These are phyloP conservation scores for Phaeotremella skinneri DNA, from an alignment of 768 basidiomycete species.

Conservation along the genomic window DNA sequence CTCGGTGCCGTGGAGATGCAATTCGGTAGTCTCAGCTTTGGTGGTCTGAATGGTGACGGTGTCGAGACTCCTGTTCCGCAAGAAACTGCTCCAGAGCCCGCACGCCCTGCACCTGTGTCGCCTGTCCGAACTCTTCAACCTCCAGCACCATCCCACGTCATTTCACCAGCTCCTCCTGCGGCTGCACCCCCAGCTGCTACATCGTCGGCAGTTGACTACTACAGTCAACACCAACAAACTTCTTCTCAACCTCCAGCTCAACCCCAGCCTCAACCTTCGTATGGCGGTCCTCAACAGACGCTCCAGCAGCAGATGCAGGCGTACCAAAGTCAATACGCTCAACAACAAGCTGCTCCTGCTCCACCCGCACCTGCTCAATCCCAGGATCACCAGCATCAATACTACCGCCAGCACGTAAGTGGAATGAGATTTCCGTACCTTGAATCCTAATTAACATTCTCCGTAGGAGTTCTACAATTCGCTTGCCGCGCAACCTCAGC, in stretches of 20 bases:
- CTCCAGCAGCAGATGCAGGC: constrained; percentile 43
- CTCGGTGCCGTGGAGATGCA: constrained; percentile 50
- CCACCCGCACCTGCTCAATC: constrained; percentile 10
- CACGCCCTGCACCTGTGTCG: constrained; percentile 31
- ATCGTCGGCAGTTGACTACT: constrained; percentile 17
- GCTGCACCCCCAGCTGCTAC: constrained; percentile 18
- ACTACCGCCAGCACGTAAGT: constrained; percentile 27
- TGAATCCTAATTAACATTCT: constrained; percentile 11
- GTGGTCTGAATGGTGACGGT: constrained; percentile 43
- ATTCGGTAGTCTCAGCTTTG: constrained; percentile 53
- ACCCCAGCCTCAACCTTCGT: constrained; percentile 22
- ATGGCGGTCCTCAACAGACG: constrained; percentile 38
- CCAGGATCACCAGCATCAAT: constrained; percentile 26
- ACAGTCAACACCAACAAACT: constrained; percentile 14
- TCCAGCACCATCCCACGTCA: constrained; percentile 11
- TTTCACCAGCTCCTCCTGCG: constrained; percentile 17
- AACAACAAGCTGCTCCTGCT: constrained; percentile 35
- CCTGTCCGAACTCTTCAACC: constrained; percentile 21
- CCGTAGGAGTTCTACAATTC: constrained; percentile 38
- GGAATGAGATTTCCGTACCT: too few species aligned
- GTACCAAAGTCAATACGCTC: constrained; percentile 34
- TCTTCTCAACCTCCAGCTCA: constrained; percentile 27
- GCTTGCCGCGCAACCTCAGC: constrained; percentile 29
- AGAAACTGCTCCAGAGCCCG: constrained; percentile 23
- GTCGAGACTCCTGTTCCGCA: constrained; percentile 35